Evolutionary conservation across 345 rosid species (phyloP).

Genomic region (Camelina laxa): DNA sequence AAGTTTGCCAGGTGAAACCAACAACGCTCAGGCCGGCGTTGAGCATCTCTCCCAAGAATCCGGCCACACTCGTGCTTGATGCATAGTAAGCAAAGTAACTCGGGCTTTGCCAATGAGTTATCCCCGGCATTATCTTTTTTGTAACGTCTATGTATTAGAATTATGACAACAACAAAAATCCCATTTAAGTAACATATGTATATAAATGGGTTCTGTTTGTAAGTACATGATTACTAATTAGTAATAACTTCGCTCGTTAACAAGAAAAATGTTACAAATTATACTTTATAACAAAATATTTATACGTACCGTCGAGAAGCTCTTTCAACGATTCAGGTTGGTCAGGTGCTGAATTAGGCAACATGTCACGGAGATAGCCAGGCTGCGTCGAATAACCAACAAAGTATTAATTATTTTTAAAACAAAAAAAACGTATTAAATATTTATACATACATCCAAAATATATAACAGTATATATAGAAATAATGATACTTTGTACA

Average conservation of each 20-base stretch:
- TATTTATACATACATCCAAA: too few relatives aligned
- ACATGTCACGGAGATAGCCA: conserved; percentile 37
- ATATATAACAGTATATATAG: too few relatives aligned
- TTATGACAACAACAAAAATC: background rate
- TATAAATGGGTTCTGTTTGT: background rate
- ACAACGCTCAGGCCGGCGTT: conserved; percentile 36
- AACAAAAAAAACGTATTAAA: too few relatives aligned
- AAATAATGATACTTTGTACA: too few relatives aligned
- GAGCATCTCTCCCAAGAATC: conserved; percentile 44
- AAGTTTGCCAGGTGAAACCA: conserved; percentile 40
- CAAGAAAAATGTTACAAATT: background rate
- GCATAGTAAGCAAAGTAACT: conserved; percentile 42
- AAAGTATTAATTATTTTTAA: too few relatives aligned
- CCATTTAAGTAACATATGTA: background rate
- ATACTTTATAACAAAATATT: background rate
- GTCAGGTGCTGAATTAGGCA: conserved; percentile 44
- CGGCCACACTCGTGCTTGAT: conserved; percentile 42
- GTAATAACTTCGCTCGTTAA: too few relatives aligned
- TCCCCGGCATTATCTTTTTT: conserved; percentile 39
- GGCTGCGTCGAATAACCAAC: too few relatives aligned
- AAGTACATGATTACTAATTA: background rate
- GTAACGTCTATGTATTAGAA: conserved; percentile 21
- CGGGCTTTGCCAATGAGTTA: conserved; percentile 46
- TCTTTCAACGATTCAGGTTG: conserved; percentile 36
- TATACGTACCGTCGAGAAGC: conserved; percentile 32